Conservation (phyloP, 441 rosid genomes). For the Hypseocharis bilobata region DNA sequence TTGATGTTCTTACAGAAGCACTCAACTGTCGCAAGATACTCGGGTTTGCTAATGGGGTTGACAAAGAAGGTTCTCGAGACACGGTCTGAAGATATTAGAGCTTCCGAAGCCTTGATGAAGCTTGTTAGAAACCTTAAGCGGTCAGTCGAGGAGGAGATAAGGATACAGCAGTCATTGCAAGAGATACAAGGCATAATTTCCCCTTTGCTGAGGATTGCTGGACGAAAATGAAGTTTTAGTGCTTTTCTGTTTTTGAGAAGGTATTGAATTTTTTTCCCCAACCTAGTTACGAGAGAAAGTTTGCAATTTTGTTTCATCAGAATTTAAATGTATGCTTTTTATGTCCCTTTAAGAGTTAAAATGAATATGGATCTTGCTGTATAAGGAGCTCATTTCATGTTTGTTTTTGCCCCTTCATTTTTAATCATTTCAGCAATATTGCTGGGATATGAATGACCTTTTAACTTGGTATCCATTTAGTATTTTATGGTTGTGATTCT, state of each 20-base stretch:
- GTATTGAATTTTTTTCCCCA: neutral
- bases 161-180: constrained; percentile 58
- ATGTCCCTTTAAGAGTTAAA: neutral
- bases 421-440: too few species aligned
- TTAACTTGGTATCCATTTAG: too few species aligned
- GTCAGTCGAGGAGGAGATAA: constrained; percentile 64
- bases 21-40: constrained; percentile 58
- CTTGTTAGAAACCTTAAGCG: constrained; percentile 65
- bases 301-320: neutral
- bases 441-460: too few species aligned
- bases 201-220: constrained; percentile 63
- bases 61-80: constrained; percentile 62
- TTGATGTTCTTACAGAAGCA: constrained; percentile 59
- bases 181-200: constrained; percentile 82
- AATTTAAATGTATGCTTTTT: neutral
- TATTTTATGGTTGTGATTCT: too few species aligned
- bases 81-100: constrained; percentile 53
- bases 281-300: neutral
- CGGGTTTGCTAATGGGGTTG: constrained; percentile 59
- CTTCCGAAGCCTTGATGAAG: constrained; percentile 45
- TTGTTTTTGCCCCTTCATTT: neutral
- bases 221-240: constrained; percentile 36
- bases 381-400: neutral
- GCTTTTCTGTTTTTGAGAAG: neutral
- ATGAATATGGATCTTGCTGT: neutral